These are phyloP conservation scores for Botrytis fragariae DNA, from an alignment of 2,329 filamentous ascomycete species.

Conservation along the genomic window DNA sequence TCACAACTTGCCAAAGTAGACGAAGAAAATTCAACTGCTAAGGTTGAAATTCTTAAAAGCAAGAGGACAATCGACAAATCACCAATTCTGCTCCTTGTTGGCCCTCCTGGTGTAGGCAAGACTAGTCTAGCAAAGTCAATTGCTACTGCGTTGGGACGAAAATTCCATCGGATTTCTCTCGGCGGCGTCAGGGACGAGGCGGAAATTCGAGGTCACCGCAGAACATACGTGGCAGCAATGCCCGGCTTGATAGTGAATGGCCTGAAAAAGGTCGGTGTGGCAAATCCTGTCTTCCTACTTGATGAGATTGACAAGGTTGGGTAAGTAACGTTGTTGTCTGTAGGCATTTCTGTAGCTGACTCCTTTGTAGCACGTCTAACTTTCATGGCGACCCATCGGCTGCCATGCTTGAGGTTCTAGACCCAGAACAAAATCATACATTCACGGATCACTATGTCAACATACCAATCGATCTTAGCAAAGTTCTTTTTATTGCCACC, in stretches of 20 bases:
- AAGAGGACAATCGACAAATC: slow-evolving; percentile 92
- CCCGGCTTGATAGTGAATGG: slow-evolving; percentile 92
- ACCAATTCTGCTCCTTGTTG: slow-evolving; percentile 88
- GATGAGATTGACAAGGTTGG: slow-evolving; percentile 98
- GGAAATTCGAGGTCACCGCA: slow-evolving; percentile 89
- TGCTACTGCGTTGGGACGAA: slow-evolving; percentile 84
- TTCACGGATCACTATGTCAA: slow-evolving; percentile 97
- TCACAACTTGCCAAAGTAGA: slow-evolving; percentile 69
- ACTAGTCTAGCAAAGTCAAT: slow-evolving; percentile 93
- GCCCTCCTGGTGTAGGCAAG: slow-evolving; percentile 93
- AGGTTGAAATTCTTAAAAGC: slow-evolving; percentile 72
- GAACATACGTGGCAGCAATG: slow-evolving; percentile 99
- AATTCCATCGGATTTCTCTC: slow-evolving; percentile 95
- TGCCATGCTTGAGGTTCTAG: slow-evolving; percentile 95
- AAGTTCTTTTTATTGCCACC: slow-evolving; percentile 95
- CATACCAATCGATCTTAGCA: slow-evolving; percentile 92
- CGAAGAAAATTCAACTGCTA: slow-evolving; percentile 53
- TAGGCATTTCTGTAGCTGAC: slow-evolving; percentile 6
- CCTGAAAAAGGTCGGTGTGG: slow-evolving; percentile 89
- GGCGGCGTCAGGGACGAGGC: slow-evolving; percentile 95
- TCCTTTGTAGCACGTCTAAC: slow-evolving; percentile 62
- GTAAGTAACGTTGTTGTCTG: slow-evolving; percentile 28
- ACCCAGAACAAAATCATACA: slow-evolving; percentile 93
- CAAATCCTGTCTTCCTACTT: slow-evolving; percentile 91
- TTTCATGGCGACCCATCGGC: slow-evolving; percentile 94